Percentiles rank a stretch among this genome's conserved stretches.
phyloP scores from a whole-genome alignment of 192 early-diverging fungal genomes.

The Phlyctochytrium bullatum region DNA sequence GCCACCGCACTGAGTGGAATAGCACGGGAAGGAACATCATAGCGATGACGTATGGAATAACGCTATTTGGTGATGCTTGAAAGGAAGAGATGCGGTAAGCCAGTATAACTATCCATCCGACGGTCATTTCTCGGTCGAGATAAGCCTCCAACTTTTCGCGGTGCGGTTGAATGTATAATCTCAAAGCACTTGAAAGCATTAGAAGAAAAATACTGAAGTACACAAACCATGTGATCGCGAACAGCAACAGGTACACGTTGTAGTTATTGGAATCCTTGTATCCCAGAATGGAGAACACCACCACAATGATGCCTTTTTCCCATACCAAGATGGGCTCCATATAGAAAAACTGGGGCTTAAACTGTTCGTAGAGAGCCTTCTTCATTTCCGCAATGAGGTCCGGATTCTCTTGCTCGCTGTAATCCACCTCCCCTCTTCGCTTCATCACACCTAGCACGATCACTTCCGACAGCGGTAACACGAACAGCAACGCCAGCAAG shows the following conservation, averaged over 20 bases:
- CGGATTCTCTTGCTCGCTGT: conserved; percentile 8
- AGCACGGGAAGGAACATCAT: conserved; percentile 1
- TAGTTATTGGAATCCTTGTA: background rate
- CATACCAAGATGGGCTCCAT: conserved; percentile 5
- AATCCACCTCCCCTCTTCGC: background rate
- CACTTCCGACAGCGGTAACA: background rate
- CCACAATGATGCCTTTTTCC: conserved; percentile 8
- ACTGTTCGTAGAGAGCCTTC: conserved; percentile 13
- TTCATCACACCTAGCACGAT: background rate
- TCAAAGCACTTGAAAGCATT: conserved; percentile 9
- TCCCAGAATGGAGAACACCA: conserved; percentile 11
- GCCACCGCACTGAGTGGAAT: too few species aligned
- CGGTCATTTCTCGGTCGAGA: conserved; percentile 18
- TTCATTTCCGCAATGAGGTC: background rate
- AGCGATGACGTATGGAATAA: background rate
- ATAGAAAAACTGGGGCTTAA: conserved; percentile 16
- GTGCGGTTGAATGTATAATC: conserved; percentile 22
- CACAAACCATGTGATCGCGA: conserved; percentile 1
- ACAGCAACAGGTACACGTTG: conserved; percentile 1
- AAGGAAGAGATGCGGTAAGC: conserved; percentile 1
- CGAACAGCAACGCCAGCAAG: conserved; percentile 3
- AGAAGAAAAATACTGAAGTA: conserved; percentile 18
- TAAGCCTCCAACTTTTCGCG: conserved; percentile 18
- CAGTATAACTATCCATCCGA: conserved; percentile 17
- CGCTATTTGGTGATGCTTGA: background rate